Evolutionary conservation across 164 flowering plant genomes (phyloP).

Genomic region (Stephania japonica): DNA sequence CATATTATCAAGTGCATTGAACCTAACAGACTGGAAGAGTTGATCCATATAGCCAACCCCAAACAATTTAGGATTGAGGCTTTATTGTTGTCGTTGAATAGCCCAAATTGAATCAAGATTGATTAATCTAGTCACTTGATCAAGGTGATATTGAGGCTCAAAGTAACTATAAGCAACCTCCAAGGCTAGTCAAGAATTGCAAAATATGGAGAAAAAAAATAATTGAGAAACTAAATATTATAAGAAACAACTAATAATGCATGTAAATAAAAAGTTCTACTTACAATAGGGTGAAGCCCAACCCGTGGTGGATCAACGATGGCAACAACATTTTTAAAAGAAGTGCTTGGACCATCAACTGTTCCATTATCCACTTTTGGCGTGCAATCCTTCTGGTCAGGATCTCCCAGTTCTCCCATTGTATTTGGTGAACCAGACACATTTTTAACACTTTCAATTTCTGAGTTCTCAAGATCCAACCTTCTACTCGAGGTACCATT

Average conservation of each 20-base stretch:
- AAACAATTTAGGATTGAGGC: too few species aligned
- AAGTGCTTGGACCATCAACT: conserved; percentile 15
- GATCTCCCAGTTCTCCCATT: conserved; percentile 18
- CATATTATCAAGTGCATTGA: too few species aligned
- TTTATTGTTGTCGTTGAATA: too few species aligned
- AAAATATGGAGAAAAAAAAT: neutral
- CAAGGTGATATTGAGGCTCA: neutral
- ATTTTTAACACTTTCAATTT: conserved; percentile 19
- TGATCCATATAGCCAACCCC: too few species aligned
- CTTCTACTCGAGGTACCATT: conserved; percentile 8
- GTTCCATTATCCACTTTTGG: conserved; percentile 24
- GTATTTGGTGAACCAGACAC: conserved; percentile 18
- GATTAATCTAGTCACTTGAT: neutral
- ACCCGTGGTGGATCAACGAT: conserved; percentile 95
- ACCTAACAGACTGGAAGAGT: too few species aligned
- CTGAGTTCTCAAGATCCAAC: conserved; percentile 15
- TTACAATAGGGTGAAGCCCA: conserved; percentile 92
- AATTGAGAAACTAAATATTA: neutral
- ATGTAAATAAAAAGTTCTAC: conserved; percentile 16
- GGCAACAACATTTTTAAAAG: conserved; percentile 70
- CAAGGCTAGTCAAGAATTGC: neutral
- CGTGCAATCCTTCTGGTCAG: conserved; percentile 14
- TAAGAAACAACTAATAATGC: neutral
- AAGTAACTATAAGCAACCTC: neutral
- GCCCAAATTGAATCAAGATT: neutral